Percentiles rank a stretch among this genome's conserved stretches.
These are phyloP conservation scores for Acmispon strigosus DNA, from an alignment of 306 rosid species.

Conservation along the genomic window DNA sequence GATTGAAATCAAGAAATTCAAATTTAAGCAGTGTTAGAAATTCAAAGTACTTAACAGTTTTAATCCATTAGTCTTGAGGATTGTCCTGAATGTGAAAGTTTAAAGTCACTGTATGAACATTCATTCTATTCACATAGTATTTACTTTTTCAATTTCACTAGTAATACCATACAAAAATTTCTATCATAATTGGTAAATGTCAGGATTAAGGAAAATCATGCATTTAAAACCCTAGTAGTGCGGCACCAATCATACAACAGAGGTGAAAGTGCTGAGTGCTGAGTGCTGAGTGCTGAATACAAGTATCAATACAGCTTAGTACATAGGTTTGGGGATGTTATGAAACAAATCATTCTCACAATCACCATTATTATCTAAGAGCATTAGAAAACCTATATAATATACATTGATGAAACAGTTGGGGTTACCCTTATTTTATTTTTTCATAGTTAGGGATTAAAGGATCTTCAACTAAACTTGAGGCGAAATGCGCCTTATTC, in stretches of 20 bases:
- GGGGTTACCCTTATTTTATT: constrained; percentile 4
- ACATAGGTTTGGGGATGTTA: background rate
- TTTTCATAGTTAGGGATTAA: background rate
- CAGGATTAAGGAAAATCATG: background rate
- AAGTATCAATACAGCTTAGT: constrained; percentile 3
- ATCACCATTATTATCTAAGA: constrained; percentile 5
- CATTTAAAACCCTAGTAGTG: background rate
- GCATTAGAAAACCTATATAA: constrained; percentile 9
- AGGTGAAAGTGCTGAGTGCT: background rate
- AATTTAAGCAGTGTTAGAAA: no score
- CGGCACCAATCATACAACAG: background rate
- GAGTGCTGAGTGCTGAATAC: background rate
- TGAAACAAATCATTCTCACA: background rate
- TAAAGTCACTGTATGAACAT: background rate
- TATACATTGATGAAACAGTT: constrained; percentile 14
- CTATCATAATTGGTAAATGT: background rate
- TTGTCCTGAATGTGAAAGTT: no score
- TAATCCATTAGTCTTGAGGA: no score
- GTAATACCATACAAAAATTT: background rate
- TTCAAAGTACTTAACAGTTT: no score
- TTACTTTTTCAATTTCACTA: background rate
- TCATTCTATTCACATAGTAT: background rate
- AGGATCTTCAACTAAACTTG: background rate
- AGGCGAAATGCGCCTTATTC: constrained; percentile 27
- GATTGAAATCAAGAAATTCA: no score